Conservation (phyloP, 768 basidiomycete species). For the Clitopilus passeckerianus region DNA sequence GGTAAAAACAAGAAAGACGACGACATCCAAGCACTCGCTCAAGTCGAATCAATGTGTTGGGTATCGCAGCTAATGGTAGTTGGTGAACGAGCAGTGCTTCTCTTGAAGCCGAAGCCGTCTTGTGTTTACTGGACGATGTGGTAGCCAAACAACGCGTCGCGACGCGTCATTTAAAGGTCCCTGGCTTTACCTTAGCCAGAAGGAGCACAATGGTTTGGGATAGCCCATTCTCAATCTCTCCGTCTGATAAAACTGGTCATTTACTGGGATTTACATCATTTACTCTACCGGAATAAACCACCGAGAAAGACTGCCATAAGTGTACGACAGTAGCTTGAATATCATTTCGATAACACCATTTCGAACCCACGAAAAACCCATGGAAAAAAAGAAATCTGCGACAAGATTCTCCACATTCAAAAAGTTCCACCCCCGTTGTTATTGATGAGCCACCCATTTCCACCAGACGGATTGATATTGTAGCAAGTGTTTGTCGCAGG, state of each 20-base stretch:
- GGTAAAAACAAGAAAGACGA: constrained; percentile 41
- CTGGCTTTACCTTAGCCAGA: too few relatives aligned
- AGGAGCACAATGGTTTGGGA: too few relatives aligned
- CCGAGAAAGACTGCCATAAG: background rate
- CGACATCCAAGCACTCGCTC: constrained; percentile 12
- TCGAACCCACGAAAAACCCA: background rate
- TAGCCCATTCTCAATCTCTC: too few relatives aligned
- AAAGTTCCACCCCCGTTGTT: background rate
- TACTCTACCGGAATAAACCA: too few relatives aligned
- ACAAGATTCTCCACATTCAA: background rate
- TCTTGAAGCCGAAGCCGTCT: too few relatives aligned
- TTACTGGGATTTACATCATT: too few relatives aligned
- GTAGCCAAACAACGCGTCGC: background rate
- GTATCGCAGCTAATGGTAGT: too few relatives aligned
- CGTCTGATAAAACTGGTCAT: too few relatives aligned
- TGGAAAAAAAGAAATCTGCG: background rate
- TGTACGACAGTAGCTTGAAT: too few relatives aligned
- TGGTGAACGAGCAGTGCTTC: too few relatives aligned
- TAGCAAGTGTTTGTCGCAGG: background rate
- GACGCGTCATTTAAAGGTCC: background rate
- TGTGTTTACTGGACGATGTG: background rate
- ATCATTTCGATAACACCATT: too few relatives aligned
- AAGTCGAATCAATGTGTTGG: background rate
- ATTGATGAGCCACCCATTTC: background rate
- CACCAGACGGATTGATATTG: background rate